Evolutionary conservation across 208 protist genomes (phyloP), one percentile per base, ranked within the genome.

Genomic region (Acanthamoeba culbertsoni): DNA sequence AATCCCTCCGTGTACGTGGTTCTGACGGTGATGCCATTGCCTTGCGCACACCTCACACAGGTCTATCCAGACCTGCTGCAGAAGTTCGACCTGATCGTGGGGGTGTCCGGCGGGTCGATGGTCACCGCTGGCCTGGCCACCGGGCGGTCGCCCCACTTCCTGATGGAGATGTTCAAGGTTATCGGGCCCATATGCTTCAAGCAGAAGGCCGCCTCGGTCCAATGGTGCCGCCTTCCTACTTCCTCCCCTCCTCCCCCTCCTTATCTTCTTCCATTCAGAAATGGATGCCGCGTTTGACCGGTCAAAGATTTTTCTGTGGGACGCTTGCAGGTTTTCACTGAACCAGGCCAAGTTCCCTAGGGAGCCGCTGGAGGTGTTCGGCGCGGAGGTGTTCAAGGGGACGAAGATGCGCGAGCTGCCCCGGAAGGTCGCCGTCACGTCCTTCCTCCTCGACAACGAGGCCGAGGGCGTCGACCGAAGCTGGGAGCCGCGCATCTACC

Each of bases 331-430:
- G 79, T 89, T 89, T 31, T 68, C 51, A 7, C 31, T 89, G 4
- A 59, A 65, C n/a, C 79, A 89, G 53, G 79, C 79, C 79, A 89
- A 89, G 79, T 89, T 89, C 55, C 51, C 51, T 10, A n/a, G 55
- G 3, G 79, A 89, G 53, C 51, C 79, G 51, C 79, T 89, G 18
- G 79, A 59, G 33, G 79, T 23, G 31, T 59, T 59, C 23, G 79
- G 79, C 33, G 79, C 46, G 18, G 79, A 89, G 40, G 46, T 89
- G 51, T 89, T 68, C 18, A 37, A 89, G 51, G 37, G 40, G 4
- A 59, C 65, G 51, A 89, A 59, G 51, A 4, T 89, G 55, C 23
- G 55, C 35, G 51, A 89, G 6, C 23, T 89, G 23, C 79, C 79
- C 16, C 79, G 79, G 2, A 62, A 65, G 12, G 55, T 89, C n/a